Conservation (phyloP, 1,139 yeast genomes). For the Saccharomyces pastorianus region DNA sequence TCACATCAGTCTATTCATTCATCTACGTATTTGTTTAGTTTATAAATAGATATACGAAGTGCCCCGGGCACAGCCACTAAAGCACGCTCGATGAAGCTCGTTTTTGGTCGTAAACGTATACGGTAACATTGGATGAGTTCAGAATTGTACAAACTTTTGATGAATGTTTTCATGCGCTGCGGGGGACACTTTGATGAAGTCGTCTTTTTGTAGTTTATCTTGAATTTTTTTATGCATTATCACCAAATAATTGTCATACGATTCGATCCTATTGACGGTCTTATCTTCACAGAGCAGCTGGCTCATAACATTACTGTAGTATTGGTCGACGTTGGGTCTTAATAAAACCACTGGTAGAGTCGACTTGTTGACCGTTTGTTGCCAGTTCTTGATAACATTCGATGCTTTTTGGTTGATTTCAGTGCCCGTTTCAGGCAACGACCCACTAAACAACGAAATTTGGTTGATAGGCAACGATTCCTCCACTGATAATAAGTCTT, state of each 20-base stretch:
- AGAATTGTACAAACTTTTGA: constrained; percentile 32
- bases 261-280: constrained; percentile 42
- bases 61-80: neutral
- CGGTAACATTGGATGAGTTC: neutral
- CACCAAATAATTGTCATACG: constrained; percentile 53
- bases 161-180: constrained; percentile 24
- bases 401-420: constrained; percentile 63
- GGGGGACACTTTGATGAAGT: constrained; percentile 20
- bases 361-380: constrained; percentile 17
- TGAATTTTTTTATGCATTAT: constrained; percentile 54
- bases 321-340: constrained; percentile 29
- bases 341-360: constrained; percentile 24
- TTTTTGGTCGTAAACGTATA: neutral
- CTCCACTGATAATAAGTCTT: constrained; percentile 68
- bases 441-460: constrained; percentile 23
- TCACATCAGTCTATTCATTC: constrained; percentile 1
- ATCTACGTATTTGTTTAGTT: neutral
- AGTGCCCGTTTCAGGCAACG: constrained; percentile 62
- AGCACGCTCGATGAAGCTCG: too few relatives aligned
- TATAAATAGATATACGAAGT: neutral
- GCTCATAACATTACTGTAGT: constrained; percentile 28
- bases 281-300: constrained; percentile 71
- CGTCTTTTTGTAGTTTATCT: constrained; percentile 41
- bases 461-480: constrained; percentile 46
- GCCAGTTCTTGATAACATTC: constrained; percentile 41